phyloP scores from a whole-genome alignment of 2,329 filamentous ascomycete species.

The Colletotrichum salicis region DNA sequence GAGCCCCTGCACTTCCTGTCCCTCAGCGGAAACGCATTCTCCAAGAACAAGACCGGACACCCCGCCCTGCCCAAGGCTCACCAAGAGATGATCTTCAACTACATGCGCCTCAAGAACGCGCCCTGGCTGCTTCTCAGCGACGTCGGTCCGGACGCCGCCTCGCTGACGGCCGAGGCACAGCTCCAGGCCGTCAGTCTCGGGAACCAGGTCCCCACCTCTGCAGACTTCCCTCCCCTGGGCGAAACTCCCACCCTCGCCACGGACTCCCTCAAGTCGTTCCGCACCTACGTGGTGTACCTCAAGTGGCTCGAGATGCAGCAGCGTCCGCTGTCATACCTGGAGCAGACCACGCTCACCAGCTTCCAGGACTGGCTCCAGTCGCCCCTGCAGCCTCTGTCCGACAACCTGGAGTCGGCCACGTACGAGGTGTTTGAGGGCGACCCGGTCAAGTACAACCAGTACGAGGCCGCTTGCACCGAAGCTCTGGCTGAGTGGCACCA shows the following conservation, averaged over 20 bases:
- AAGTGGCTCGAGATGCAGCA: slow-evolving; percentile 87
- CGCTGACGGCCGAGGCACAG: slow-evolving; percentile 28
- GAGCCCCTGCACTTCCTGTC: slow-evolving; percentile 74
- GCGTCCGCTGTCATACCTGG: slow-evolving; percentile 65
- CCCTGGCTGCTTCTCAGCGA: slow-evolving; percentile 74
- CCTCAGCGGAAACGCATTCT: slow-evolving; percentile 64
- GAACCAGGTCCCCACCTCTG: slow-evolving; percentile 51
- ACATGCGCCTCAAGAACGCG: slow-evolving; percentile 71
- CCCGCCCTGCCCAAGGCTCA: slow-evolving; percentile 71
- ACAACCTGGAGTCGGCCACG: slow-evolving; percentile 96
- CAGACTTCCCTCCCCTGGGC: slow-evolving; percentile 75
- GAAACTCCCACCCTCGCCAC: slow-evolving; percentile 60
- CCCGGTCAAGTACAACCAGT: slow-evolving; percentile 97
- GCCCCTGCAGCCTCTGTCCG: slow-evolving; percentile 91
- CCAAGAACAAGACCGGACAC: slow-evolving; percentile 68
- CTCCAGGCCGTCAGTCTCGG: slow-evolving; percentile 29
- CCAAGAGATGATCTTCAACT: slow-evolving; percentile 69
- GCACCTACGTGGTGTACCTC: slow-evolving; percentile 78
- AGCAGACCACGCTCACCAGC: slow-evolving; percentile 62
- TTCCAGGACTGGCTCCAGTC: slow-evolving; percentile 96
- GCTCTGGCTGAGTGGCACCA: slow-evolving; percentile 83
- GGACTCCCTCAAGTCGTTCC: slow-evolving; percentile 37
- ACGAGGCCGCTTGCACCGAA: slow-evolving; percentile 84
- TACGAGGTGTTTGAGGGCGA: slow-evolving; percentile 99
- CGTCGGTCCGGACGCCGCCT: slow-evolving; percentile 58